Evolutionary conservation across 225 moss, liverwort and hornwort species (phyloP).

Genomic region (Thuidium tamariscinum): DNA sequence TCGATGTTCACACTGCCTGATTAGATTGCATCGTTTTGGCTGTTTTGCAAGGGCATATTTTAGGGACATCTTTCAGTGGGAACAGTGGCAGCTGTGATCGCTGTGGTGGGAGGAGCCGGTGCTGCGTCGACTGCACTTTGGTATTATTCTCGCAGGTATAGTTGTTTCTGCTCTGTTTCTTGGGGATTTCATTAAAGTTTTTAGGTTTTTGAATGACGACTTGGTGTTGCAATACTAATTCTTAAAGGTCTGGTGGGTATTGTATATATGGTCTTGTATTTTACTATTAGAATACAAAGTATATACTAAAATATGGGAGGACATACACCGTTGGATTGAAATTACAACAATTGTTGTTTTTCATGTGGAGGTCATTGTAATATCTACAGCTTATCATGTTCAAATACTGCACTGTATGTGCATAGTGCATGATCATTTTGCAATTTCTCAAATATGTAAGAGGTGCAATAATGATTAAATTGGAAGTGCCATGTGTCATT

Average conservation of each 20-base stretch:
- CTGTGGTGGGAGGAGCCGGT: constrained; percentile 81
- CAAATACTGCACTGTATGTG: not conserved
- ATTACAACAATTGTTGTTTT: not conserved
- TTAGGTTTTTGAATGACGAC: not conserved
- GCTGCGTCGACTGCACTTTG: constrained; percentile 83
- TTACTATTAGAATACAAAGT: not conserved
- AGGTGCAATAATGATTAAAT: not conserved
- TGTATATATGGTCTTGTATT: not conserved
- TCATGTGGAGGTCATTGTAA: not conserved
- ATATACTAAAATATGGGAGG: not conserved
- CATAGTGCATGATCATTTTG: not conserved
- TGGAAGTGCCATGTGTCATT: not conserved
- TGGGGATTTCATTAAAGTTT: not conserved
- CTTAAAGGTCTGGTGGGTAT: no score
- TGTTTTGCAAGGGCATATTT: constrained; percentile 27
- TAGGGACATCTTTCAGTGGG: constrained; percentile 77
- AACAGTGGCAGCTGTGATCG: constrained; percentile 59
- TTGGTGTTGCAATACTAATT: not conserved
- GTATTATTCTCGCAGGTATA: constrained; percentile 92
- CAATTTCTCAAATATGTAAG: not conserved
- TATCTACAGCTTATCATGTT: not conserved
- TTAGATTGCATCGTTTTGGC: constrained; percentile 12
- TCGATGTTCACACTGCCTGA: not conserved
- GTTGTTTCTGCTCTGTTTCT: not conserved
- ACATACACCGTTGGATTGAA: not conserved